phyloP scores from a whole-genome alignment of 208 protist genomes.

The Acanthamoeba castellanii region DNA sequence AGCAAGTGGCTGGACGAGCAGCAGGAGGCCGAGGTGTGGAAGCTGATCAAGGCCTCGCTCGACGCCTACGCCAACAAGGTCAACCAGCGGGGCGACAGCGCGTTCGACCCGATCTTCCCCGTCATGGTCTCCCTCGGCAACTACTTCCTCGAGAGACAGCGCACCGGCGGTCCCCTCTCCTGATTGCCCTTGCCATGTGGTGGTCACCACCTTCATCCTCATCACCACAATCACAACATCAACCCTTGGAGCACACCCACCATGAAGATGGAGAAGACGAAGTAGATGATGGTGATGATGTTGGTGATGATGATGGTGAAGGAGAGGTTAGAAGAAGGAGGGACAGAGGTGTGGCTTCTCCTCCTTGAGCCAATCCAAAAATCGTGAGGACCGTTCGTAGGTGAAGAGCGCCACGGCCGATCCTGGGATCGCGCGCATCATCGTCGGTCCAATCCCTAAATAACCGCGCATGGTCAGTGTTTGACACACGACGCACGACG shows the following conservation, averaged over 20 bases:
- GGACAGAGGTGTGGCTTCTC: constrained; percentile 22
- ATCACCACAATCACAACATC: neutral
- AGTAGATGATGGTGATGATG: too few species aligned
- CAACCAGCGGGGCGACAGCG: constrained; percentile 58
- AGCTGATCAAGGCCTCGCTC: constrained; percentile 63
- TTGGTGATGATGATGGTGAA: neutral
- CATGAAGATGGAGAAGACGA: too few species aligned
- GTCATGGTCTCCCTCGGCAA: constrained; percentile 69
- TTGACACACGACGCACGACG: neutral
- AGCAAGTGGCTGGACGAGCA: constrained; percentile 73
- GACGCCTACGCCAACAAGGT: constrained; percentile 71
- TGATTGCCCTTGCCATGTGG: neutral
- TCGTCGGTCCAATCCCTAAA: constrained; percentile 26
- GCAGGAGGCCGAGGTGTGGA: constrained; percentile 55
- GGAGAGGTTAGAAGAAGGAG: neutral
- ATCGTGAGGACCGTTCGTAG: constrained; percentile 39
- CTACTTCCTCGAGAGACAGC: constrained; percentile 59
- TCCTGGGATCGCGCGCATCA: constrained; percentile 13
- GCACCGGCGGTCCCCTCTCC: neutral
- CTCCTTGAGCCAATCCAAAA: constrained; percentile 27
- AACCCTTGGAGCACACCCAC: neutral
- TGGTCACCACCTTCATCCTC: neutral
- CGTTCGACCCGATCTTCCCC: constrained; percentile 67
- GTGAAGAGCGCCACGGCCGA: constrained; percentile 40
- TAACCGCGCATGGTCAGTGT: neutral